Evolutionary conservation across 805 yeast genomes (phyloP).

Genomic region (Yarrowia divulgata): DNA sequence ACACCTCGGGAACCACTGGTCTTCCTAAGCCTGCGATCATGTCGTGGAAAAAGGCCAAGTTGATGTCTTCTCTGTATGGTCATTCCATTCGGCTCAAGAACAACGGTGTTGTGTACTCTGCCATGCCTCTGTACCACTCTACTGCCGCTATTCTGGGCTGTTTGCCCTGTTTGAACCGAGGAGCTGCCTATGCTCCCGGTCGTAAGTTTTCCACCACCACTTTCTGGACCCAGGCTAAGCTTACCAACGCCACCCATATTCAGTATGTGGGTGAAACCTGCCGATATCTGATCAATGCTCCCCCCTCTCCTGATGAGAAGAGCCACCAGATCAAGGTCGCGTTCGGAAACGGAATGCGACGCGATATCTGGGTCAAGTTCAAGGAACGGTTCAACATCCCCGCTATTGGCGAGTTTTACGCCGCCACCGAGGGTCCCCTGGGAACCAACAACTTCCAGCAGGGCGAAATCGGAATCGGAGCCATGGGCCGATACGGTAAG

Average conservation of each 20-base stretch:
- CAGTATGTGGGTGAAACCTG: constrained; percentile 97
- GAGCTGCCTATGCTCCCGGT: constrained; percentile 79
- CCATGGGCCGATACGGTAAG: constrained; percentile 79
- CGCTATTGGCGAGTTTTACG: constrained; percentile 88
- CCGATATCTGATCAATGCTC: constrained; percentile 76
- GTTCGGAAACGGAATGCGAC: constrained; percentile 88
- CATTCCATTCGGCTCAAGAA: constrained; percentile 66
- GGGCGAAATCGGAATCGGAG: constrained; percentile 85
- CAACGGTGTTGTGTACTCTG: constrained; percentile 72
- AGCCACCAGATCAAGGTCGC: constrained; percentile 71
- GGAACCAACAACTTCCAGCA: constrained; percentile 82
- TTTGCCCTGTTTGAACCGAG: constrained; percentile 60
- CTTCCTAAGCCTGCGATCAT: constrained; percentile 92
- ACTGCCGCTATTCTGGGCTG: constrained; percentile 89
- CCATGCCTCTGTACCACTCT: constrained; percentile 96
- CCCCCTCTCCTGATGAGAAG: constrained; percentile 66
- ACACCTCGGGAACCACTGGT: constrained; percentile 95
- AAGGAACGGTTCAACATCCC: constrained; percentile 76
- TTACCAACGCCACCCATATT: constrained; percentile 75
- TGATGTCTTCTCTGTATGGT: constrained; percentile 76
- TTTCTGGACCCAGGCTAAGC: constrained; percentile 87
- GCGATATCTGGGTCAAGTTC: constrained; percentile 86
- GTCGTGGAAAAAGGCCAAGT: constrained; percentile 84
- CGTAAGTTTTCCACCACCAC: constrained; percentile 82
- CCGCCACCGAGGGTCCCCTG: constrained; percentile 91